Percentiles rank a stretch among this genome's conserved stretches.
phyloP scores from a whole-genome alignment of 495 filamentous ascomycete genomes.

The Aspergillus olivimuriae region DNA sequence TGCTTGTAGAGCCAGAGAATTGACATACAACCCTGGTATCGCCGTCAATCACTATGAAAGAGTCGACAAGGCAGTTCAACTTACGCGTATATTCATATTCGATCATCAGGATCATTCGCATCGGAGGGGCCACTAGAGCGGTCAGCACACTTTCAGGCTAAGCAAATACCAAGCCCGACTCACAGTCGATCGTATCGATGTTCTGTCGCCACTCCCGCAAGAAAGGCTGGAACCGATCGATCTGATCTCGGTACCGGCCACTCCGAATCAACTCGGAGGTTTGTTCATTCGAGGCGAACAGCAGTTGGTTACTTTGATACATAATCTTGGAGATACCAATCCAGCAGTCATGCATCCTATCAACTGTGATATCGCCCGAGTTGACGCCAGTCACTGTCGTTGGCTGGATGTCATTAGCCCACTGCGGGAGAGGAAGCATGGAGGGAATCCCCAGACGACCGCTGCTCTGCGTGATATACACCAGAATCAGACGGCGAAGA shows the following conservation, averaged over 20 bases:
- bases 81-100: slow-evolving; percentile 82
- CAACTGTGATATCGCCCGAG: slow-evolving; percentile 27
- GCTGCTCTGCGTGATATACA: slow-evolving; percentile 86
- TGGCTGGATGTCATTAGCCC: slow-evolving; percentile 46
- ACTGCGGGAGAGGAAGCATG: slow-evolving; percentile 67
- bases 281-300: slow-evolving; percentile 77
- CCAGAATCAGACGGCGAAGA: slow-evolving; percentile 75
- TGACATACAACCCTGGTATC: slow-evolving; percentile 64
- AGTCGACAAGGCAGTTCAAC: slow-evolving; percentile 6
- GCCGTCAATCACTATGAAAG: slow-evolving; percentile 3
- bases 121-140: slow-evolving; percentile 58
- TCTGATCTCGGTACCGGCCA: slow-evolving; percentile 68
- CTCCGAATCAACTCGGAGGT: slow-evolving; percentile 82
- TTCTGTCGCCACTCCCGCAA: slow-evolving; percentile 67
- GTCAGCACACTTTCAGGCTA: slow-evolving; percentile 3
- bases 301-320: slow-evolving; percentile 72
- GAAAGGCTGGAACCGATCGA: slow-evolving; percentile 75
- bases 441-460: slow-evolving; percentile 90
- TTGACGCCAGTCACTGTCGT: slow-evolving; percentile 19
- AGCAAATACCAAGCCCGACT: slow-evolving; percentile 9
- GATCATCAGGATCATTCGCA: slow-evolving; percentile 78
- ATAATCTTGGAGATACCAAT: slow-evolving; percentile 83
- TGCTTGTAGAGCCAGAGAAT: slow-evolving; percentile 87
- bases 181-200: slow-evolving; percentile 58
- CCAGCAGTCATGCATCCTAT: slow-evolving; percentile 81